These are phyloP conservation scores for Phytopythium ostracodes DNA, from an alignment of 352 stramenopile genomes.

Conservation along the genomic window DNA sequence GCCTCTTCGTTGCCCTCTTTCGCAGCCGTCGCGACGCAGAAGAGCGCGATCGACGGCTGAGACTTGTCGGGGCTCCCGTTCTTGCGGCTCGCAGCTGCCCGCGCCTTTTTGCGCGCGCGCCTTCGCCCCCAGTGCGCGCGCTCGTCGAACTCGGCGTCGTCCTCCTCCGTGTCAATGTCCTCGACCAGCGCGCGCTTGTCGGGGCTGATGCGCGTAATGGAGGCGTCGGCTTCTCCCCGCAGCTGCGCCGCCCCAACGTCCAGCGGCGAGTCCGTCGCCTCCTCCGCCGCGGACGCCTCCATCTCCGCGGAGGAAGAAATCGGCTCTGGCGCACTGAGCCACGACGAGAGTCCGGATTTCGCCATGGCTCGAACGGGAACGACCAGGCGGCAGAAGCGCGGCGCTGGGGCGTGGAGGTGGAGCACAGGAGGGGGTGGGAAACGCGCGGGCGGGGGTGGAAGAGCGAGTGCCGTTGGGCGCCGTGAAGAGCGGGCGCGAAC, in stretches of 20 bases:
- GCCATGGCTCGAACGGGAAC: constrained; percentile 21
- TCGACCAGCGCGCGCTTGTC: constrained; percentile 52
- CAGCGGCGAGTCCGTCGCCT: constrained; percentile 26
- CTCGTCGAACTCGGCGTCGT: constrained; percentile 74
- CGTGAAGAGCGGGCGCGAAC: not conserved
- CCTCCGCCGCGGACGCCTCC: not conserved
- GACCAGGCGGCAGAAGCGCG: not conserved
- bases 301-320: not conserved
- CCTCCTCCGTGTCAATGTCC: constrained; percentile 67
- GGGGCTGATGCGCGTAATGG: constrained; percentile 44
- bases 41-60: constrained; percentile 65
- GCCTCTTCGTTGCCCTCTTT: not conserved
- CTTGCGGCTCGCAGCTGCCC: constrained; percentile 2
- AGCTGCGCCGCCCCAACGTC: constrained; percentile 39
- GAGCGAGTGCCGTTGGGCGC: not conserved
- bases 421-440: not conserved
- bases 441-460: not conserved
- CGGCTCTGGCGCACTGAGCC: constrained; percentile 22
- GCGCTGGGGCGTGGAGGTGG: not conserved
- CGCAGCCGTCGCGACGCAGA: constrained; percentile 26
- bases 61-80: constrained; percentile 27
- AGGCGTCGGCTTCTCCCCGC: constrained; percentile 25
- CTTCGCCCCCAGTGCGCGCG: constrained; percentile 52
- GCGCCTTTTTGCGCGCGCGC: constrained; percentile 31
- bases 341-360: constrained; percentile 32